A percentile compares a stretch with the other conserved stretches of the same genome.
phyloP scores from a whole-genome alignment of 257 asterid species.

The Gardenia jasminoides region DNA sequence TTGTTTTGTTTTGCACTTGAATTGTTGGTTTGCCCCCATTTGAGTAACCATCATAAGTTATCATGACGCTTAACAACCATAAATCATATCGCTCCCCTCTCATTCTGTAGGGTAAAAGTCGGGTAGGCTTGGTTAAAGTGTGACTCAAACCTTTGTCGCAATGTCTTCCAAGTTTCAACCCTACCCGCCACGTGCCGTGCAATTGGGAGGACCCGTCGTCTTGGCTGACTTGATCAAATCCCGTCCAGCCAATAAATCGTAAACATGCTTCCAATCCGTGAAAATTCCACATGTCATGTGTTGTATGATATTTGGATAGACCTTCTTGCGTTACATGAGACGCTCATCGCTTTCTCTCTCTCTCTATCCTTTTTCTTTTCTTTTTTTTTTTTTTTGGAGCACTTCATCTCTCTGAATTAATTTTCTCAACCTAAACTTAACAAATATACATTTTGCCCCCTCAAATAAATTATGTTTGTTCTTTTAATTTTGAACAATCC shows the following conservation, averaged over 20 bases:
- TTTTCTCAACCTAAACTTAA: no score
- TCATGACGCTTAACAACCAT: constrained; percentile 12
- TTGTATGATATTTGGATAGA: neutral
- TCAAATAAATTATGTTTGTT: no score
- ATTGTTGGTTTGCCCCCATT: neutral
- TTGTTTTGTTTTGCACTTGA: neutral
- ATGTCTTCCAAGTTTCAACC: constrained; percentile 10
- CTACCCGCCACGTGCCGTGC: constrained; percentile 15
- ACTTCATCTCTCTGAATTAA: no score
- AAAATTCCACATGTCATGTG: constrained; percentile 16
- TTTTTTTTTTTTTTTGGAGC: no score
- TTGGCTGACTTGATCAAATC: neutral
- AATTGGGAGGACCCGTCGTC: constrained; percentile 9
- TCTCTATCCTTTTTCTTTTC: no score
- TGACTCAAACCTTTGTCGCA: neutral
- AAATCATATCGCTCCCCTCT: constrained; percentile 11
- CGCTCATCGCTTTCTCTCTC: neutral
- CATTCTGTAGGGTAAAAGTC: constrained; percentile 8
- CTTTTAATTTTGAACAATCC: no score
- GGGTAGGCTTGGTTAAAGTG: no score
- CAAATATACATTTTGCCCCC: no score
- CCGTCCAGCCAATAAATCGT: neutral
- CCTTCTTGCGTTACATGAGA: neutral
- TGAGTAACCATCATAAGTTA: constrained; percentile 13
- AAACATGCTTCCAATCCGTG: neutral